Base-by-base conservation (phyloP, 768 basidiomycete genomes). In the Calocybe indica region DNA sequence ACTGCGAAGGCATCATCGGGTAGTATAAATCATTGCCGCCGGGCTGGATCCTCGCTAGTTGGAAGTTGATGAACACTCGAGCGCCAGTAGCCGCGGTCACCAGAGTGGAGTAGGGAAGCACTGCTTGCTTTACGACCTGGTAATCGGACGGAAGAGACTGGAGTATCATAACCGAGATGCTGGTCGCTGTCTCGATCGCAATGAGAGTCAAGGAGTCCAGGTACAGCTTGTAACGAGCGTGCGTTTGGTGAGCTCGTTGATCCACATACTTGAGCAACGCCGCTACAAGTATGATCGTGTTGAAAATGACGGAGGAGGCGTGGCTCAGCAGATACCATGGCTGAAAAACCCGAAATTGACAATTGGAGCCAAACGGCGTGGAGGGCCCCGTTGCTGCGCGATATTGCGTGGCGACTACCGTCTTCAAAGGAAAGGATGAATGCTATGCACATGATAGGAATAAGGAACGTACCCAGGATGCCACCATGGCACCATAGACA, bases 301-400 rank as follows among this genome's bases (percentile, higher is more conserved):
- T 53, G 43, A 47, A 53, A 33, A 53, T 28, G 9, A 36, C 41
- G 13, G 52, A 53, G 9, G 43, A 8, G 11, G 42, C 52, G 14
- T 53, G 46, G 46, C 39, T 33, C 22, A 48, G 15, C 6, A 49
- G 40, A 7, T 39, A 29, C 52, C 52, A 53, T 22, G 41, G n/a
- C 35, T 42, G 14, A 37, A 53, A 53, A 15, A 46, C 33, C 3
- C 5, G 1, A 2, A 49, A 6, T 15, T 36, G 42, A 31, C 52
- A 53, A 35, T 53, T 53, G 3, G 52, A 53, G 36, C 49, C 52
- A 12, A 50, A 53, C n/a, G 43, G 49, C 10, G 42, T 45, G 5
- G 37, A 13, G 2, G 46, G 31, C n/a, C 48, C 52, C 28, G 14
- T 42, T 1, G 15, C 37, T 9, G 46, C 52, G 11, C 43, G 45